Percentiles rank a stretch among this genome's conserved stretches.
Conservation (phyloP, 208 protist genomes). For the Endotrypanum monterogeii region DNA sequence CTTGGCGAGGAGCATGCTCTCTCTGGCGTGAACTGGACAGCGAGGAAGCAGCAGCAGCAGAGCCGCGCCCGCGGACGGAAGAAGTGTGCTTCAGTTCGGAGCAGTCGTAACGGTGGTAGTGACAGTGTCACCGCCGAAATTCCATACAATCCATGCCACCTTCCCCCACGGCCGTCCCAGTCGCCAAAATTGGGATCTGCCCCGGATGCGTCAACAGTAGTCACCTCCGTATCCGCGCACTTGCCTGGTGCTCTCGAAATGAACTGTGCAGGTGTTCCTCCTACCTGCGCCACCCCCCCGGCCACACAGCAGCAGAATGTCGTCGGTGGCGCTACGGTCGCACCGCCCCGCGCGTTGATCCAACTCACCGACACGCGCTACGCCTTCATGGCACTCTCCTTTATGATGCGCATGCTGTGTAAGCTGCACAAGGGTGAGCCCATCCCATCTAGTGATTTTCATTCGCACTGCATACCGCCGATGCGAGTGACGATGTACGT, state of each 20-base stretch:
- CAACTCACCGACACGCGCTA: slow-evolving; percentile 31
- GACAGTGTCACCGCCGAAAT: slow-evolving; percentile 37
- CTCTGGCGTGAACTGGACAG: not conserved
- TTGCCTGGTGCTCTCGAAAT: not conserved
- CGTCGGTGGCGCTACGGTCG: not conserved
- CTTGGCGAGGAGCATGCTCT: not conserved
- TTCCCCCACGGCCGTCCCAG: slow-evolving; percentile 16
- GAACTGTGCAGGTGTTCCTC: slow-evolving; percentile 10
- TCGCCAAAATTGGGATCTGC: not conserved
- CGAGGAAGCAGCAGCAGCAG: slow-evolving; percentile 3
- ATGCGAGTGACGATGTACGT: slow-evolving; percentile 86
- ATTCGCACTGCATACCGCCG: slow-evolving; percentile 69
- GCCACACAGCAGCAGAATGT: slow-evolving; percentile 1
- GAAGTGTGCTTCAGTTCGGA: not conserved
- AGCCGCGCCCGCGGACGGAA: slow-evolving; percentile 9
- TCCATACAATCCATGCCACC: slow-evolving; percentile 23
- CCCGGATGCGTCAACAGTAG: slow-evolving; percentile 12
- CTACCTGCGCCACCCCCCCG: slow-evolving; percentile 28
- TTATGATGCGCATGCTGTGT: slow-evolving; percentile 67
- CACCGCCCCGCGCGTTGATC: slow-evolving; percentile 5
- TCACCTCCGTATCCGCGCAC: not conserved
- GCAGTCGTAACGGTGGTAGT: not conserved
- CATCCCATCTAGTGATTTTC: slow-evolving; percentile 73
- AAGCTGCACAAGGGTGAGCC: slow-evolving; percentile 53
- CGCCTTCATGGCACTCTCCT: slow-evolving; percentile 42